These are phyloP conservation scores for Brassica cretica DNA, from an alignment of 345 rosid species.

Conservation along the genomic window DNA sequence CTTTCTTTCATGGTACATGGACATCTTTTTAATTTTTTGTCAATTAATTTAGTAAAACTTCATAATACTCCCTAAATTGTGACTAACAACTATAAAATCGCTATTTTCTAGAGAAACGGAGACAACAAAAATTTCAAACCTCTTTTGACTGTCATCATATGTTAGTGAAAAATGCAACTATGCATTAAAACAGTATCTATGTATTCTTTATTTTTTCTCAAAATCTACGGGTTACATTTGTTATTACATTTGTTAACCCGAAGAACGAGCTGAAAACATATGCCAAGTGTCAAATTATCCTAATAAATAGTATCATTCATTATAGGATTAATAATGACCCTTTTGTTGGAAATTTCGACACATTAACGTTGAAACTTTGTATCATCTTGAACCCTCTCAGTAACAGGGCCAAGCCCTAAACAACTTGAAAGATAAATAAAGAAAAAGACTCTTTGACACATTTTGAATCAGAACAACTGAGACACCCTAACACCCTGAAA, in stretches of 20 bases:
- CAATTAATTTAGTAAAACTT: too few species aligned
- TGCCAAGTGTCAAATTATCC: not conserved
- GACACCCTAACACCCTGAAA: not conserved
- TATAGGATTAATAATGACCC: not conserved
- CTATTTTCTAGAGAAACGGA: too few species aligned
- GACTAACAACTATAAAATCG: too few species aligned
- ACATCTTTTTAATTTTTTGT: too few species aligned
- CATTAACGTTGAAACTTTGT: slow-evolving; percentile 31
- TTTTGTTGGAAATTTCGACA: slow-evolving; percentile 34
- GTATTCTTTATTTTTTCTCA: too few species aligned
- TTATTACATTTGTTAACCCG: not conserved
- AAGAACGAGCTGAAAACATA: not conserved
- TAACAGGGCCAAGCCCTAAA: slow-evolving; percentile 17
- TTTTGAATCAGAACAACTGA: slow-evolving; percentile 15
- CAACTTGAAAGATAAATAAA: slow-evolving; percentile 7
- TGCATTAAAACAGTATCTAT: too few species aligned
- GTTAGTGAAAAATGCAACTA: too few species aligned
- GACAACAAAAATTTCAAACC: too few species aligned
- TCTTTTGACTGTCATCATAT: too few species aligned
- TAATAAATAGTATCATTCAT: not conserved
- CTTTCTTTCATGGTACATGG: too few species aligned
- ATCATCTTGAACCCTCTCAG: slow-evolving; percentile 17
- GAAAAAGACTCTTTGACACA: slow-evolving; percentile 12
- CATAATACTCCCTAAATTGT: too few species aligned
- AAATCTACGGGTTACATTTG: too few species aligned